These are phyloP conservation scores for Xylariomycetidae sp. DNA, from an alignment of 2,329 filamentous ascomycete species.

Conservation along the genomic window DNA sequence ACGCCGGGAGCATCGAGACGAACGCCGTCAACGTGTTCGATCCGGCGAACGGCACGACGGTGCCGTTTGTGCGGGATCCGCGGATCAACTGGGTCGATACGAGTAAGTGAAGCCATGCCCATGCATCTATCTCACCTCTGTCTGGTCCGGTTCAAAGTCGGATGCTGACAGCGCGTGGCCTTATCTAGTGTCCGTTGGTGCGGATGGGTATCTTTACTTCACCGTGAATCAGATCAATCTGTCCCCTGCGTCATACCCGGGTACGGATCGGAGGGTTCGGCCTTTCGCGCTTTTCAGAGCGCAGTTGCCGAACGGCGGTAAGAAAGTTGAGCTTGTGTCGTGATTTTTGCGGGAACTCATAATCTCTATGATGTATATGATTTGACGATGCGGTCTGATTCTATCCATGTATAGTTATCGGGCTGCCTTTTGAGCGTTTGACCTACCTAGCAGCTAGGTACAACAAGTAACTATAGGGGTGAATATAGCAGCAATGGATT, in stretches of 20 bases:
- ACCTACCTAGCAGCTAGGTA: too few relatives aligned
- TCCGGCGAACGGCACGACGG: conserved; percentile 30
- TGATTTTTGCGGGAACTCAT: too few relatives aligned
- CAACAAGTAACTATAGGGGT: too few relatives aligned
- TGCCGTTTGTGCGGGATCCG: conserved; percentile 36
- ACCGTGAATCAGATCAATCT: conserved; percentile 44
- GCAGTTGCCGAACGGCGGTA: conserved; percentile 17
- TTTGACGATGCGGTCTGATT: too few relatives aligned
- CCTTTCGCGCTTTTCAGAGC: conserved; percentile 22
- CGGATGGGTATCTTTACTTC: conserved; percentile 48
- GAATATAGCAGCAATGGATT: too few relatives aligned
- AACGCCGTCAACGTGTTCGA: conserved; percentile 43
- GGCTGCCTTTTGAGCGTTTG: too few relatives aligned
- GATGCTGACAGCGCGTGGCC: background rate
- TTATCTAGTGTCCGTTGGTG: conserved; percentile 29
- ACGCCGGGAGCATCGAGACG: conserved; percentile 45
- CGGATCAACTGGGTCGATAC: conserved; percentile 46
- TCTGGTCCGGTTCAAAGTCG: too few relatives aligned
- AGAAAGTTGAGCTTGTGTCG: too few relatives aligned
- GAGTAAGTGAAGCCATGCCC: conserved; percentile 13
- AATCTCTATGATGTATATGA: too few relatives aligned
- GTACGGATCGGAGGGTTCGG: conserved; percentile 12
- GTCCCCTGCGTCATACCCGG: conserved; percentile 7
- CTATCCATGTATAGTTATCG: too few relatives aligned
- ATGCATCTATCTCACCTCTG: too few relatives aligned